Evolutionary conservation across 2,329 filamentous ascomycete species (phyloP), one percentile per base, ranked within the genome.

Genomic region (Albifimbria verrucaria): DNA sequence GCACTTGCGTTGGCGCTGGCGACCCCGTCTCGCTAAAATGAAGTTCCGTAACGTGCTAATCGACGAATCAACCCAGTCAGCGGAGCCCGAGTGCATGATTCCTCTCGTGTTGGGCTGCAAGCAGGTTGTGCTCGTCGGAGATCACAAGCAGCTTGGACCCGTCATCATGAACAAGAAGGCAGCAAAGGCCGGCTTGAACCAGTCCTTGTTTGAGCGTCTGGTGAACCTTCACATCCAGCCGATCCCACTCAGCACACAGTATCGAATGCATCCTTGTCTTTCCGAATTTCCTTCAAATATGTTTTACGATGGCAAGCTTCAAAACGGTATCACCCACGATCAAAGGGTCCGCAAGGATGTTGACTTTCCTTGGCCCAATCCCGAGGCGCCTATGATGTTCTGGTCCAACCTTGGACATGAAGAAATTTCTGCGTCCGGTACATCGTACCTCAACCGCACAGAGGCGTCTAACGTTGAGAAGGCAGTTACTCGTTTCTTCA

Each of bases 121-220:
- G 76, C 94, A 99, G 71, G 92, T 97, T 48, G 94, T 99, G n/a
- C 82, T 99, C 32, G 94, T 99, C 42, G 94, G 94, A 67, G 94
- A 99, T 67, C 94, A 99, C 73, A 95, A 97, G 72, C 94, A 99
- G 70, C 84, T 99, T 59, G 94, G 94, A 0, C 94, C 94, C 1
- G 94, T 99, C 64, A 97, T 99, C 68, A 99, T 99, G 93, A 99
- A 99, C 81, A 99, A 99, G 81, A 97, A 97, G 74, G 94, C 94
- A 15, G 94, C 94, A 56, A 97, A 97, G 74, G 94, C 94, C 52
- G 94, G 94, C 56, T 80, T 99, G 17, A 97, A 97, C 73, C 94
- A 97, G 72, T 97, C 93, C n/a, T 80, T 99, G 10, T 99, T 99
- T 66, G 94, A 99, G 75, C 91, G 94, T 64, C 81, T 99, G 49